Conservation (phyloP, 2,329 filamentous ascomycete genomes). For the Cadophora malorum region DNA sequence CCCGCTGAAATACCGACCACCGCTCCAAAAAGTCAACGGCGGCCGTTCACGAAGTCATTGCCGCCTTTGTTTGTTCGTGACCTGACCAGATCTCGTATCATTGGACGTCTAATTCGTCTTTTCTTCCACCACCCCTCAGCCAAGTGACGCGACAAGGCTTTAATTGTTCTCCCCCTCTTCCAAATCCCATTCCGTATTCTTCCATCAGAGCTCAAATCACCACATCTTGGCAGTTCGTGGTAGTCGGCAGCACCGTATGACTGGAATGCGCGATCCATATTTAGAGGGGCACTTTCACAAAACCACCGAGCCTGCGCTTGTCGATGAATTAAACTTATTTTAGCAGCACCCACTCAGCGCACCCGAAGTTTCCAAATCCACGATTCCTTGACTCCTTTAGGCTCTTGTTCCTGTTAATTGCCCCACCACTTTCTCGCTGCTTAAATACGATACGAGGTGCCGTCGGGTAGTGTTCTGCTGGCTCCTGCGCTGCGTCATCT, state of each 20-base stretch:
- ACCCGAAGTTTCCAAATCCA: background rate
- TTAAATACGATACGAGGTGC: conserved; percentile 9
- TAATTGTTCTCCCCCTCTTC: background rate
- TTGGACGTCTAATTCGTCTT: background rate
- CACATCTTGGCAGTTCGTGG: background rate
- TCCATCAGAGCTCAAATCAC: background rate
- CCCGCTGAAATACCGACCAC: background rate
- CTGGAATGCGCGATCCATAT: background rate
- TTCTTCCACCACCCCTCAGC: background rate
- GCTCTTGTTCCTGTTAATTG: conserved; percentile 12
- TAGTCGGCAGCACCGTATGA: background rate
- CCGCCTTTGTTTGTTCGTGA: background rate
- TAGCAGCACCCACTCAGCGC: background rate
- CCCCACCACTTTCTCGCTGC: no score
- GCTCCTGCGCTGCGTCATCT: conserved; percentile 18
- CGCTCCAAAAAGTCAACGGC: no score
- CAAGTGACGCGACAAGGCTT: background rate
- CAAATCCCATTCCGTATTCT: background rate
- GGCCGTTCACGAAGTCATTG: background rate
- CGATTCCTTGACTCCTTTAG: background rate
- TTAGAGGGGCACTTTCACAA: background rate
- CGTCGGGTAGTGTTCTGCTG: background rate
- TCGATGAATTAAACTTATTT: conserved; percentile 14
- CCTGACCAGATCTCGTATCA: no score
- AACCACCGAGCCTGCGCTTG: background rate